A percentile compares a stretch with the other conserved stretches of the same genome.
phyloP scores from a whole-genome alignment of 768 basidiomycete species.

The Gymnopilus junonius region DNA sequence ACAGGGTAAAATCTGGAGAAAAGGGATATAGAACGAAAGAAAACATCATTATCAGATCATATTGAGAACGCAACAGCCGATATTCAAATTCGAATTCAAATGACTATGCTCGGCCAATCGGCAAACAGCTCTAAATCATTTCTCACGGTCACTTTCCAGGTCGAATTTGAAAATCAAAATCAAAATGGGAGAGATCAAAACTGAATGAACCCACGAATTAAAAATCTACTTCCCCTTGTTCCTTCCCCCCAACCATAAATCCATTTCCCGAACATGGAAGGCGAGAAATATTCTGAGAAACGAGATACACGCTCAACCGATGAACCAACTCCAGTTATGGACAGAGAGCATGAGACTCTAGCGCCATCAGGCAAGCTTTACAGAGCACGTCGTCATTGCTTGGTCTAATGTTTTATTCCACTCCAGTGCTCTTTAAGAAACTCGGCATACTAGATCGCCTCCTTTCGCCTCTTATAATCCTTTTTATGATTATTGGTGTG shows the following conservation, averaged over 20 bases:
- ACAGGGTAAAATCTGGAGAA: no score
- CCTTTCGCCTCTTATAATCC: conserved; percentile 65
- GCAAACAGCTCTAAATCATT: background rate
- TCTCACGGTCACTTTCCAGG: background rate
- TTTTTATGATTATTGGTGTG: conserved; percentile 77
- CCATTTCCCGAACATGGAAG: background rate
- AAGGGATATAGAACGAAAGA: background rate
- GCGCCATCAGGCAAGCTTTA: background rate
- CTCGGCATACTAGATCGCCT: conserved; percentile 61
- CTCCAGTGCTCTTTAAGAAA: conserved; percentile 39
- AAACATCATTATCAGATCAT: background rate
- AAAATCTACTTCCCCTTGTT: background rate
- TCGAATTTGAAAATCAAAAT: conserved; percentile 19
- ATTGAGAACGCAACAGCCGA: background rate
- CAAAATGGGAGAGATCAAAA: conserved; percentile 4
- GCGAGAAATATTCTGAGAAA: background rate
- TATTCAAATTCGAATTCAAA: background rate
- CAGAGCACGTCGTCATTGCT: background rate
- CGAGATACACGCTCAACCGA: background rate
- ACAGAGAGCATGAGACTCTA: background rate
- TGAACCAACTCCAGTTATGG: background rate
- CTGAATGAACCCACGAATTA: background rate
- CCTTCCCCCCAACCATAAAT: background rate
- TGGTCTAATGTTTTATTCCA: no score
- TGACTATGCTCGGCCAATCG: background rate